Base-by-base conservation (phyloP, 352 stramenopile genomes). In the Pythium oligandrum region DNA sequence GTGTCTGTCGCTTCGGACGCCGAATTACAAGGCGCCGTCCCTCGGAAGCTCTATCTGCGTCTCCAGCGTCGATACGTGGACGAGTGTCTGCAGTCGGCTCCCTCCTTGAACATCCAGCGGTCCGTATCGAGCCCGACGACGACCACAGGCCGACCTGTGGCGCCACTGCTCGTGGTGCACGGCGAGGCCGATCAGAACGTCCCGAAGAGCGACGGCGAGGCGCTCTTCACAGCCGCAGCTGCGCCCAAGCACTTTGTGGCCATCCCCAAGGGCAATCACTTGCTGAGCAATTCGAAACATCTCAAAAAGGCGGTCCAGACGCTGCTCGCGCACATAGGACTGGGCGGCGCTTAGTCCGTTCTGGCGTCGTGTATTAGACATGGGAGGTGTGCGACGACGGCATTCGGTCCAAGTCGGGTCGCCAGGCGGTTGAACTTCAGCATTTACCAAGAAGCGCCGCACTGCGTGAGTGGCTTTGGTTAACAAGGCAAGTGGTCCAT, bases 261-360 rank as follows among this genome's bases (percentile, higher is more conserved):
- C 7, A 81, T 91, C 39, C 50, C 72, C 4, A 73, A 68, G 32
- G 81, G 69, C n/a, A 91, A 89, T 64, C 81, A 91, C 69, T 40
- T 91, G 68, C 64, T 91, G 42, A 75, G 74, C 40, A 88, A 86
- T 59, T 76, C 75, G 1, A 88, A 84, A 53, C 81, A 88, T 46
- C 60, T 89, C 32, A 91, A 91, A 62, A 78, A 74, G 55, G 75
- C 73, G 9, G 42, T 87, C 44, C 58, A 66, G 44, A 78, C 68
- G 44, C 81, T 91, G 17, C 44, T 69, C 0, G 47, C 35, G 26
- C 64, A 75, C 48, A 67, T 60, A 30, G 17, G 6, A 50, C 43
- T 32, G 17, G 43, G 6, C 8, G 26, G 6, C 43, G 38, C 17
- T 55, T 2, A 2, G 40, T 48, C n/a, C 35, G 33, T 49, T 32